These are phyloP conservation scores for Microascus cirrosus DNA, from an alignment of 2,329 filamentous ascomycete species.

Conservation along the genomic window DNA sequence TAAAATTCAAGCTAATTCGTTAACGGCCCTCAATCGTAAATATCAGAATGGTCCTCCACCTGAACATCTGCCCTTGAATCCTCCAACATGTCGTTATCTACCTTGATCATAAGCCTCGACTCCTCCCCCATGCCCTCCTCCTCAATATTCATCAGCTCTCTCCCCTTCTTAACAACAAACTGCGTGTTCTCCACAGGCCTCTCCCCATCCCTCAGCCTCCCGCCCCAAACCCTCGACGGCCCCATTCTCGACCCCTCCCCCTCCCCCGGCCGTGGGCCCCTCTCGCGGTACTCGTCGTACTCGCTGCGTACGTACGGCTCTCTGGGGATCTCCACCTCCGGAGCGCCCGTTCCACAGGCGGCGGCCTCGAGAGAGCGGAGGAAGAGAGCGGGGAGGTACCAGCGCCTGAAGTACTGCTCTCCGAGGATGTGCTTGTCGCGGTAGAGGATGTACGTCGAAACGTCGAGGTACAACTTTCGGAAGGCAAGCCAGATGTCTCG, in stretches of 20 bases:
- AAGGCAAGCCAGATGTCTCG: conserved; percentile 1
- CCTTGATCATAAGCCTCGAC: not conserved
- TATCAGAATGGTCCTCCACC: not conserved
- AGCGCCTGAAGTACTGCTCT: not conserved
- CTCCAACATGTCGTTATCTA: not conserved
- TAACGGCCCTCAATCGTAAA: too few relatives aligned
- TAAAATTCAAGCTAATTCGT: too few relatives aligned
- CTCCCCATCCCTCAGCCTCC: not conserved
- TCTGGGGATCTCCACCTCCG: not conserved
- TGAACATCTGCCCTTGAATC: not conserved
- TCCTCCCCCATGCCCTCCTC: not conserved
- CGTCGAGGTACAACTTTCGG: conserved; percentile 2
- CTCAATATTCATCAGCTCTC: not conserved
- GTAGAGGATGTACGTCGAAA: conserved; percentile 1
- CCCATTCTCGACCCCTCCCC: not conserved
- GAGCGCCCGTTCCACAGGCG: not conserved
- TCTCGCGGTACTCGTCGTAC: conserved; percentile 2
- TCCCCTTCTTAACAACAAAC: not conserved
- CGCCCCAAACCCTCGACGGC: not conserved
- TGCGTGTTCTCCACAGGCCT: not conserved
- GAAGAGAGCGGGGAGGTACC: not conserved
- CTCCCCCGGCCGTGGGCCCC: not conserved
- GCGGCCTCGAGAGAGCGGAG: not conserved
- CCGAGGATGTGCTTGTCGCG: not conserved
- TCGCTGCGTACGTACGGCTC: not conserved